A percentile compares a stretch with the other conserved stretches of the same genome.
phyloP scores from a whole-genome alignment of 768 basidiomycete genomes.

The Scleroderma citrinum region DNA sequence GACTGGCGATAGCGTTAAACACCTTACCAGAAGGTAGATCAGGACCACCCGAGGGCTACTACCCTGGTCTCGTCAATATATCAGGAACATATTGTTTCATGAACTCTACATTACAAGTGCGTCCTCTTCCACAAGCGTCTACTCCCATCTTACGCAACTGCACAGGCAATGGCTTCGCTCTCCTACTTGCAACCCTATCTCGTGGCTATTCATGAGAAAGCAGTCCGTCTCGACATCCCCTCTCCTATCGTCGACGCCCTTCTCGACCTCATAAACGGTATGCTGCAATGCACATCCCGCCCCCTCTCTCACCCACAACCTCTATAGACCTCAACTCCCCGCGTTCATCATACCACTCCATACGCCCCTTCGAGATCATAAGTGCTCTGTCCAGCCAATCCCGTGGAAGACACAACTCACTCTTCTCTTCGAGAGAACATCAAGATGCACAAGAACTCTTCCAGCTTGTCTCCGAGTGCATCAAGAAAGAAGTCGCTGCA shows the following conservation, averaged over 20 bases:
- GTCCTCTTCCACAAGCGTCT: slow-evolving; percentile 8
- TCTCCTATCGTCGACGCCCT: slow-evolving; percentile 85
- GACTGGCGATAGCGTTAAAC: neutral
- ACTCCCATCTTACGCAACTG: slow-evolving; percentile 10
- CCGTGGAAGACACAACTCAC: slow-evolving; percentile 48
- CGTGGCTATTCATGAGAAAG: slow-evolving; percentile 65
- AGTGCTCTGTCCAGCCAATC: slow-evolving; percentile 55
- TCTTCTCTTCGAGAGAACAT: slow-evolving; percentile 87
- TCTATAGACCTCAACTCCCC: slow-evolving; percentile 60
- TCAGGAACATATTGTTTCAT: slow-evolving; percentile 97
- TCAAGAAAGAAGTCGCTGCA: slow-evolving; percentile 77
- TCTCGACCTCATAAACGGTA: slow-evolving; percentile 63
- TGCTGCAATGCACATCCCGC: slow-evolving; percentile 12
- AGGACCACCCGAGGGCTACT: slow-evolving; percentile 40
- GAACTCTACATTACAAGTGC: slow-evolving; percentile 90
- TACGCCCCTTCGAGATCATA: slow-evolving; percentile 72
- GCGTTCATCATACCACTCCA: slow-evolving; percentile 46
- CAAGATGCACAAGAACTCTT: slow-evolving; percentile 99
- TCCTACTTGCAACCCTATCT: slow-evolving; percentile 78
- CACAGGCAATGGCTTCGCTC: slow-evolving; percentile 83
- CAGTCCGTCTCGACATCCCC: slow-evolving; percentile 74
- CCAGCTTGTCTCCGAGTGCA: slow-evolving; percentile 82
- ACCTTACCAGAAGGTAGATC: slow-evolving; percentile 18
- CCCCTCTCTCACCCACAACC: slow-evolving; percentile 4
- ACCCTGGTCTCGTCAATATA: slow-evolving; percentile 91